phyloP scores from a whole-genome alignment of 768 basidiomycete genomes.

The Gelatoporia subvermispora region DNA sequence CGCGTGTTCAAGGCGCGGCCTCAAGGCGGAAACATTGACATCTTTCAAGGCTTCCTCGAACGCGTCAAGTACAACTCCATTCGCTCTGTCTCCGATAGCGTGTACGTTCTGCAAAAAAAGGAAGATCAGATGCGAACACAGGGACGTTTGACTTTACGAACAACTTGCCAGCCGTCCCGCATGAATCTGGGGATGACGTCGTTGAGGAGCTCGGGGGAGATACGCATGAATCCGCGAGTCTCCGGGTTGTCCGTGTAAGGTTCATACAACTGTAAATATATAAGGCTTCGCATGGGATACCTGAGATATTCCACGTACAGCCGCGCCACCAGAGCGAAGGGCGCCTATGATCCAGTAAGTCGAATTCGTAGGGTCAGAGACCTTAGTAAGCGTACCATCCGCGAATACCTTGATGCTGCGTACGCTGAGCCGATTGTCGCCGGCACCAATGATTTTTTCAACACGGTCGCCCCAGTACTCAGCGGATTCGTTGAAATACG shows the following conservation, averaged over 20 bases:
- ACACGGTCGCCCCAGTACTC: conserved; percentile 72
- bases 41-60: conserved; percentile 68
- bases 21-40: conserved; percentile 55
- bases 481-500: conserved; percentile 58
- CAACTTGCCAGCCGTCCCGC: conserved; percentile 86
- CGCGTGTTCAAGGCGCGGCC: conserved; percentile 87
- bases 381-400: conserved; percentile 41
- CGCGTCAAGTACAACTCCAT: conserved; percentile 75
- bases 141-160: conserved; percentile 32
- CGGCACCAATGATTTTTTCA: conserved; percentile 48
- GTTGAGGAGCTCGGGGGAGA: conserved; percentile 54
- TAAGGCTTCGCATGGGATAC: conserved; percentile 2
- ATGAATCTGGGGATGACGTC: conserved; percentile 66
- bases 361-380: background rate
- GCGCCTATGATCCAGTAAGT: conserved; percentile 48
- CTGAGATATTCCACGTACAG: conserved; percentile 40
- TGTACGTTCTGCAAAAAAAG: conserved; percentile 64
- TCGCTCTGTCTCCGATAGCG: conserved; percentile 85
- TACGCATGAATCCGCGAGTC: conserved; percentile 75
- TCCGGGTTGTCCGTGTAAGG: conserved; percentile 77
- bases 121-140: background rate
- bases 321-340: conserved; percentile 85
- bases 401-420: conserved; percentile 80
- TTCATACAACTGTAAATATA: conserved; percentile 55
- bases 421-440: conserved; percentile 60